phyloP scores from a whole-genome alignment of 2,329 filamentous ascomycete species.

The Aspergillus pseudoviridinutans region DNA sequence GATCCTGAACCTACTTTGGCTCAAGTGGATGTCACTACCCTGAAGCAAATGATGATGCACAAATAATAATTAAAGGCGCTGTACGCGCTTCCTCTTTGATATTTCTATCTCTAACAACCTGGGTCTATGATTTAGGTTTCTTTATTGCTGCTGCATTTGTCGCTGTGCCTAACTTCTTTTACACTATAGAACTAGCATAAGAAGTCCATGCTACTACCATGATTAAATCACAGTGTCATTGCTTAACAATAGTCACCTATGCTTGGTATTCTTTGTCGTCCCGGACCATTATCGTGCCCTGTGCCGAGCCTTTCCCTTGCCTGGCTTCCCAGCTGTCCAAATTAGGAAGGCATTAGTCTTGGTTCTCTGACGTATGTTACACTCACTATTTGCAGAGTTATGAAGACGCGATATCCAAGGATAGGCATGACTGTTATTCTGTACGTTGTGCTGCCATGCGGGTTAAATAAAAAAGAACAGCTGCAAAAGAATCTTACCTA shows the following conservation, averaged over 20 bases:
- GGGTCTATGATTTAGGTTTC: not conserved
- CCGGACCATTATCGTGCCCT: conserved; percentile 3
- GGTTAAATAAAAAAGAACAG: not conserved
- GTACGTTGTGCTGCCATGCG: not conserved
- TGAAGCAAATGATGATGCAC: not conserved
- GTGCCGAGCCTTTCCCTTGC: conserved; percentile 6
- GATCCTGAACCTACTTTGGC: not conserved
- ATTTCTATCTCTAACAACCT: not conserved
- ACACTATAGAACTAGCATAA: not conserved
- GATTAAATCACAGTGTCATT: not conserved
- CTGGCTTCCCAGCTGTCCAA: not conserved
- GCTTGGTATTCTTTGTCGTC: conserved; percentile 9
- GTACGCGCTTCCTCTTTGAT: not conserved
- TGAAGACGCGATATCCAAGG: not conserved
- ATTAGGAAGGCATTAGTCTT: conserved; percentile 11
- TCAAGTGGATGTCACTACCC: not conserved
- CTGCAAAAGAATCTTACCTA: not conserved
- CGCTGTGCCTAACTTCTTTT: not conserved
- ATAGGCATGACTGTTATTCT: not conserved
- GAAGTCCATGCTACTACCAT: not conserved
- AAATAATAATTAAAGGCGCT: not conserved
- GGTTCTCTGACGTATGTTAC: conserved; percentile 14
- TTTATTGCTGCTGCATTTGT: not conserved
- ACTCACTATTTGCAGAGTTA: not conserved
- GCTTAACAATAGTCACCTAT: conserved; percentile 2